phyloP scores from a whole-genome alignment of 2,329 filamentous ascomycete species.

The Aspergillus sp. region DNA sequence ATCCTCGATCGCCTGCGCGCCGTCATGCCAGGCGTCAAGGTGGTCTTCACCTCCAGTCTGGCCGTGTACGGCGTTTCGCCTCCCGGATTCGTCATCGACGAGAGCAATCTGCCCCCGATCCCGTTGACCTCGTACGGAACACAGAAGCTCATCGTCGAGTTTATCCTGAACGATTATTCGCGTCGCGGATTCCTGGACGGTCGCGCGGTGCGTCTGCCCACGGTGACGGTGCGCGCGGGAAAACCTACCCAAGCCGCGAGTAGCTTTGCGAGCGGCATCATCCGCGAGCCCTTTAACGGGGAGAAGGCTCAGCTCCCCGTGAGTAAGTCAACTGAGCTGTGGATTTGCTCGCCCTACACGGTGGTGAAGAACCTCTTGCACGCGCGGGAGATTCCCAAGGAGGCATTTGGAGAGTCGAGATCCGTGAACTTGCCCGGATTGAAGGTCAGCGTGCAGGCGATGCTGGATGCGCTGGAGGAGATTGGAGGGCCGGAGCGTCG shows the following conservation, averaged over 20 bases:
- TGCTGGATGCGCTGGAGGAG: conserved; percentile 58
- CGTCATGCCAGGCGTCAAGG: conserved; percentile 46
- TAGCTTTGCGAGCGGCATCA: conserved; percentile 53
- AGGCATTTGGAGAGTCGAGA: conserved; percentile 54
- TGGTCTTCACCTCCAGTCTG: conserved; percentile 50
- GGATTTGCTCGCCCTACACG: conserved; percentile 57
- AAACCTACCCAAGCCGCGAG: conserved; percentile 52
- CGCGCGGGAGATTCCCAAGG: conserved; percentile 50
- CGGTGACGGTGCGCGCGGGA: conserved; percentile 52
- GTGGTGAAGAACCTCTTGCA: conserved; percentile 56
- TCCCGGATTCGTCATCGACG: conserved; percentile 41
- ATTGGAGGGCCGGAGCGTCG: conserved; percentile 57
- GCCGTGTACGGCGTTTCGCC: conserved; percentile 53
- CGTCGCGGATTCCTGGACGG: conserved; percentile 51
- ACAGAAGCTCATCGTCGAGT: conserved; percentile 54
- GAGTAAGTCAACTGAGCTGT: conserved; percentile 52
- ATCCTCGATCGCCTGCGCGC: conserved; percentile 50
- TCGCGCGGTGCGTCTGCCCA: conserved; percentile 48
- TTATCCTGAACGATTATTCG: conserved; percentile 52
- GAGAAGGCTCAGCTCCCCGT: conserved; percentile 53
- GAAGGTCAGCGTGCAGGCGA: conserved; percentile 58
- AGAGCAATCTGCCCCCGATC: conserved; percentile 47
- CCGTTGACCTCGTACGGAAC: conserved; percentile 52
- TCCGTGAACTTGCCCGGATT: conserved; percentile 57
- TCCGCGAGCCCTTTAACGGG: conserved; percentile 53